Percentiles rank a stretch among this genome's conserved stretches.
These are phyloP conservation scores for Solanum raphanifolium DNA, from an alignment of 257 asterid genomes.

Conservation along the genomic window DNA sequence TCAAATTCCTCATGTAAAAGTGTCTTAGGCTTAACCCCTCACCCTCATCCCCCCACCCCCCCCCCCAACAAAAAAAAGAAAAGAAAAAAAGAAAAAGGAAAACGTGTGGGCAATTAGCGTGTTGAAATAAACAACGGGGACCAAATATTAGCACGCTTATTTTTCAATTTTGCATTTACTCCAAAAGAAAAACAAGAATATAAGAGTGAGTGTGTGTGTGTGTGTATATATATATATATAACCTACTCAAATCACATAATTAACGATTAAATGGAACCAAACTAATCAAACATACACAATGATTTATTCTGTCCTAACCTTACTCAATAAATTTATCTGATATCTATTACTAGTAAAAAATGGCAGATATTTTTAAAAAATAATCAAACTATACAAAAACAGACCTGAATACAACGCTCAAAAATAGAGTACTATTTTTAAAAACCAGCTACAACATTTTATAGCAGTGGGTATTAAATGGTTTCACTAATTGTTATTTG, in stretches of 20 bases:
- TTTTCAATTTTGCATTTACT: not conserved
- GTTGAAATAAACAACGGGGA: not conserved
- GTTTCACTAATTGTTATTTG: not conserved
- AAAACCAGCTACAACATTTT: not conserved
- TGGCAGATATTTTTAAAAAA: too few species aligned
- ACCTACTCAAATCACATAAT: not conserved
- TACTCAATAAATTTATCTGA: too few species aligned
- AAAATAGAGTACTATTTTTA: too few species aligned
- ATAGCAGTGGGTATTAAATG: not conserved
- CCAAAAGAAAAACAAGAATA: not conserved
- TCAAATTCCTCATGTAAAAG: not conserved
- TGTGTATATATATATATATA: not conserved
- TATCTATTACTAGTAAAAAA: too few species aligned
- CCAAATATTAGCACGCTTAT: not conserved
- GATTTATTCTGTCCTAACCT: not conserved
- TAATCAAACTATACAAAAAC: too few species aligned
- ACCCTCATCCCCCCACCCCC: not conserved
- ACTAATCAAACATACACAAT: not conserved
- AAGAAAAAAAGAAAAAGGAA: too few species aligned
- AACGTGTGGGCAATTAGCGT: not conserved
- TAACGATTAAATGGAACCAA: not conserved
- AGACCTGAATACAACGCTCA: not conserved
- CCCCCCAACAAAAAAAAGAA: fast-evolving
- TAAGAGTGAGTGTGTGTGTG: not conserved
- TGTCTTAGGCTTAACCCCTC: not conserved